Conservation (phyloP, 2,329 filamentous ascomycete genomes). For the Simplicillium aogashimaense region DNA sequence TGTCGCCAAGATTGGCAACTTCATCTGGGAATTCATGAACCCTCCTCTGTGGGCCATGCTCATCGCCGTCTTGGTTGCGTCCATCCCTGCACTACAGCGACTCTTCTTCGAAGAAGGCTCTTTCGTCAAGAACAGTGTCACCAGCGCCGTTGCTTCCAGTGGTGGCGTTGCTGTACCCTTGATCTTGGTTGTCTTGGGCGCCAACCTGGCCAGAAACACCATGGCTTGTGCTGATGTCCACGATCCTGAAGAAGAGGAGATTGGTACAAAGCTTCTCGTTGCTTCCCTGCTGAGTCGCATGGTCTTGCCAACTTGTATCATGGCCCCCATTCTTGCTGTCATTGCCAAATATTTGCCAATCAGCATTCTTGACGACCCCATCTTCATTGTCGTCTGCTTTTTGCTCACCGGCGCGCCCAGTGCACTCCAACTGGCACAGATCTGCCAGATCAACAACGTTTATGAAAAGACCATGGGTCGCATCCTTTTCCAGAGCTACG, state of each 20-base stretch:
- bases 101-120: constrained; percentile 84
- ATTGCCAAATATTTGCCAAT: constrained; percentile 85
- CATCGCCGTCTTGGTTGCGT: constrained; percentile 80
- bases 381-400: constrained; percentile 97
- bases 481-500: constrained; percentile 78
- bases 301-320: constrained; percentile 82
- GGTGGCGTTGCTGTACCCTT: constrained; percentile 88
- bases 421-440: constrained; percentile 90
- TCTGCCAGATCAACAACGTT: constrained; percentile 95
- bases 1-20: constrained; percentile 42
- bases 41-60: constrained; percentile 97
- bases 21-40: constrained; percentile 93
- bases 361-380: constrained; percentile 92
- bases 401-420: constrained; percentile 88
- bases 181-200: constrained; percentile 89
- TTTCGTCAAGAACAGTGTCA: constrained; percentile 88
- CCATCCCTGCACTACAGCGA: constrained; percentile 69
- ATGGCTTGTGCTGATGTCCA: constrained; percentile 54
- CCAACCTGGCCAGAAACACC: constrained; percentile 88
- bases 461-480: constrained; percentile 92
- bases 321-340: constrained; percentile 81
- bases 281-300: constrained; percentile 83
- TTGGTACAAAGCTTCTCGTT: constrained; percentile 68
- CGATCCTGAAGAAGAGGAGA: constrained; percentile 60
- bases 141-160: constrained; percentile 73